These are phyloP conservation scores for Adansonia grandidieri DNA, from an alignment of 441 rosid species.

Conservation along the genomic window DNA sequence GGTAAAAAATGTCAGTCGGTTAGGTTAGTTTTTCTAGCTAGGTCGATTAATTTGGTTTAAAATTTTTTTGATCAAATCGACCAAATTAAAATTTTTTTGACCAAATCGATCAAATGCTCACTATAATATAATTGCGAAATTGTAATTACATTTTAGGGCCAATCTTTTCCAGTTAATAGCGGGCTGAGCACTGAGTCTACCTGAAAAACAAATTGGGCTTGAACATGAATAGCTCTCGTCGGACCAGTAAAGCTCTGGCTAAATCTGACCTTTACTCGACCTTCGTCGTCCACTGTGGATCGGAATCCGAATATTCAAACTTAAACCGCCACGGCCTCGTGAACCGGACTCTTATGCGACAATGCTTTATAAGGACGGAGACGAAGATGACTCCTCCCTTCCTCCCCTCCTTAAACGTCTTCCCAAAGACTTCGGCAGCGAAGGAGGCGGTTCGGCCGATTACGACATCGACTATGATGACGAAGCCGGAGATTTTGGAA, in stretches of 20 bases:
- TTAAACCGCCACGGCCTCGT: constrained; percentile 33
- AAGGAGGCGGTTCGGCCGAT: constrained; percentile 56
- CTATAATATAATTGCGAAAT: background rate
- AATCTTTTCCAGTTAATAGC: background rate
- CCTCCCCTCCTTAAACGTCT: constrained; percentile 91
- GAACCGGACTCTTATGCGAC: constrained; percentile 61
- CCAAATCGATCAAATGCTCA: no score
- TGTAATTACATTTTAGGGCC: background rate
- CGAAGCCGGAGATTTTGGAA: constrained; percentile 61
- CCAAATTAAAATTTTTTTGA: no score
- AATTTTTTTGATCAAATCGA: no score
- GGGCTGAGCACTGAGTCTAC: background rate
- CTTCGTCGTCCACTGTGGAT: constrained; percentile 52
- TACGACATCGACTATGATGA: constrained; percentile 54
- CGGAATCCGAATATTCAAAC: constrained; percentile 33
- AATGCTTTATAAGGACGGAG: constrained; percentile 61
- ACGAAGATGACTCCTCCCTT: constrained; percentile 64
- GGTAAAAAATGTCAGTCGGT: no score
- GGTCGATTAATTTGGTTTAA: no score
- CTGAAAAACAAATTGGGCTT: background rate
- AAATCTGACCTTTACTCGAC: constrained; percentile 69
- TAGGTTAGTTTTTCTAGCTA: no score
- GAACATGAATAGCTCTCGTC: constrained; percentile 37
- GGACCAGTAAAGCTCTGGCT: constrained; percentile 50
- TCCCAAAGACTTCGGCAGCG: constrained; percentile 93